A percentile compares a stretch with the other conserved stretches of the same genome.
phyloP scores from a whole-genome alignment of 1,284 basidiomycete species.

The Tilletiopsis washingtonensis region DNA sequence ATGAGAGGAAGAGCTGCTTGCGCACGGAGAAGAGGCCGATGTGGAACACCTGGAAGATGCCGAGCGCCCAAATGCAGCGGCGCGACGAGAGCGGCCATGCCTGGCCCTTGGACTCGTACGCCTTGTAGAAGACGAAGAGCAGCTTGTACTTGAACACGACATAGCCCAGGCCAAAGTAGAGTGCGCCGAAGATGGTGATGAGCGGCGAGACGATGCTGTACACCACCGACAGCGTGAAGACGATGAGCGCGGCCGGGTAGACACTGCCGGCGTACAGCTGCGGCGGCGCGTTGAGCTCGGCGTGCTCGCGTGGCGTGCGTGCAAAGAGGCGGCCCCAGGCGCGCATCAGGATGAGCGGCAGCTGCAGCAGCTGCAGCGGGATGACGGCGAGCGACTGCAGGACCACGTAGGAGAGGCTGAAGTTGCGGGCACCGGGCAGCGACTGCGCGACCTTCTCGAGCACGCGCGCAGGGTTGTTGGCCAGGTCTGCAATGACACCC shows the following conservation, averaged over 20 bases:
- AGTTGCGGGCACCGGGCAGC: conserved; percentile 57
- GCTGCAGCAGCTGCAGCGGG: conserved; percentile 69
- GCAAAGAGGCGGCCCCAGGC: conserved; percentile 24
- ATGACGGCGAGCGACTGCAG: conserved; percentile 87
- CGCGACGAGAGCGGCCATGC: conserved; percentile 65
- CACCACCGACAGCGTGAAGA: conserved; percentile 87
- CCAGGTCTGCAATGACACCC: conserved; percentile 56
- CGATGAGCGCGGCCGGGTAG: conserved; percentile 87
- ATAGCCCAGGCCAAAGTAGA: conserved; percentile 85
- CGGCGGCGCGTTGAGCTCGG: conserved; percentile 91
- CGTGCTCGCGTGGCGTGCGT: conserved; percentile 61
- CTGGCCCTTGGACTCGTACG: conserved; percentile 84
- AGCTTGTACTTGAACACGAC: conserved; percentile 89
- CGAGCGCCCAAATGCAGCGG: conserved; percentile 43
- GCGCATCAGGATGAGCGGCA: conserved; percentile 33
- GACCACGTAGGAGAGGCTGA: conserved; percentile 91
- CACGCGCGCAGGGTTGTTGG: conserved; percentile 37
- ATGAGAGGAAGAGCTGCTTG: conserved; percentile 67
- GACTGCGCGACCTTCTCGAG: conserved; percentile 42
- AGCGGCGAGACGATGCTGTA: conserved; percentile 93
- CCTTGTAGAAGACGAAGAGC: conserved; percentile 86
- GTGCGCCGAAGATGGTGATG: conserved; percentile 83
- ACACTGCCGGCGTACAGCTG: conserved; percentile 65
- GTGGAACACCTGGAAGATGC: conserved; percentile 44
- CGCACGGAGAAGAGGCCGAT: conserved; percentile 68